These are phyloP conservation scores for Artemisia tridentata DNA, from an alignment of 129 eudicot species.

Conservation along the genomic window DNA sequence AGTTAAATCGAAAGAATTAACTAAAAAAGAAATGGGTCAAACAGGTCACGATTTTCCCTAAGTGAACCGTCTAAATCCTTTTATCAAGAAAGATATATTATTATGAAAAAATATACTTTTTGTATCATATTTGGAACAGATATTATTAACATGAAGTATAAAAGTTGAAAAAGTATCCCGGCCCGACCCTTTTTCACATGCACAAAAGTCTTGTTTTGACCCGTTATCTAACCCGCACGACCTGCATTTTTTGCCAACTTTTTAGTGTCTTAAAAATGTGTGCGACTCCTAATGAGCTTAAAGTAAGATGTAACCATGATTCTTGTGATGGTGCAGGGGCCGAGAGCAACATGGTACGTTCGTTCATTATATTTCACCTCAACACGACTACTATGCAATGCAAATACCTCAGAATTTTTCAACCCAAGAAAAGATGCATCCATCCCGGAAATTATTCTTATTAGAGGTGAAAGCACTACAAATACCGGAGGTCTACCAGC, in stretches of 20 bases:
- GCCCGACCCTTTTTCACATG: too few relatives aligned
- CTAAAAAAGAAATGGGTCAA: too few relatives aligned
- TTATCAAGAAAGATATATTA: too few relatives aligned
- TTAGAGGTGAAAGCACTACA: conserved; percentile 23
- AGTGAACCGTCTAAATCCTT: too few relatives aligned
- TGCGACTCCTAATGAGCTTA: neutral
- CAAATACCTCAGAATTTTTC: conserved; percentile 76
- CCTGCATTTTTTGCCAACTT: neutral
- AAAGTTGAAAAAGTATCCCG: too few relatives aligned
- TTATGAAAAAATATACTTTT: too few relatives aligned
- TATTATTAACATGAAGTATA: too few relatives aligned
- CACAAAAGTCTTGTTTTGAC: neutral
- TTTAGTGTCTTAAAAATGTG: neutral
- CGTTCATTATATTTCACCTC: conserved; percentile 77
- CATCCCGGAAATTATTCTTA: conserved; percentile 61
- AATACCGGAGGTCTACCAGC: conserved; percentile 39
- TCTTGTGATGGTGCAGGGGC: conserved; percentile 49
- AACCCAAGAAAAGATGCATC: conserved; percentile 85
- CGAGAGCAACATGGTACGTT: conserved; percentile 79
- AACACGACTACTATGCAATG: conserved; percentile 73
- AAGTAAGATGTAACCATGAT: neutral
- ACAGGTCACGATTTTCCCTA: too few relatives aligned
- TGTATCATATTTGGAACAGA: too few relatives aligned
- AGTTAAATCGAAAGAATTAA: too few relatives aligned
- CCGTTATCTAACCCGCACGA: neutral